These are phyloP conservation scores for Fonsecaea nubica DNA, from an alignment of 2,329 filamentous ascomycete species.

Conservation along the genomic window DNA sequence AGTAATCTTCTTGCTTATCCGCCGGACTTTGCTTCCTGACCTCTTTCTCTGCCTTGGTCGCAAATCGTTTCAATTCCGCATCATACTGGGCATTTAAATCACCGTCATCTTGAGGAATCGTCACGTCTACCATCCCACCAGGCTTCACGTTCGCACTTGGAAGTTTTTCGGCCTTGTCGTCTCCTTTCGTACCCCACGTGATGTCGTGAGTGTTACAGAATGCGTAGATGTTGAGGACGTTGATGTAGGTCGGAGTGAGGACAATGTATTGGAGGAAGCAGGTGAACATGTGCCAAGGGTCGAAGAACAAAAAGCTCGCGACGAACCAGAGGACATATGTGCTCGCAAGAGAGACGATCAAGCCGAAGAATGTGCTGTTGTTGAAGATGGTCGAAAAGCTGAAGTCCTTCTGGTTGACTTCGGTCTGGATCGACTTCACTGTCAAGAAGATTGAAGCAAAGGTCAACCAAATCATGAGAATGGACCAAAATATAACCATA, in stretches of 20 bases:
- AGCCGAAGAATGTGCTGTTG: constrained; percentile 87
- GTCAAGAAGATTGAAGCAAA: constrained; percentile 96
- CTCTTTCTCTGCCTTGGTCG: constrained; percentile 74
- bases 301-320: constrained; percentile 90
- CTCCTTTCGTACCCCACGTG: constrained; percentile 97
- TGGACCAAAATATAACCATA: constrained; percentile 98
- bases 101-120: constrained; percentile 83
- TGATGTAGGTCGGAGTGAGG: constrained; percentile 94
- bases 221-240: constrained; percentile 97
- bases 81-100: constrained; percentile 97
- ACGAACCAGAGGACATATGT: constrained; percentile 94
- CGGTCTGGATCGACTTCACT: constrained; percentile 78
- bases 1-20: constrained; percentile 97
- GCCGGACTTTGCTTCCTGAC: constrained; percentile 56
- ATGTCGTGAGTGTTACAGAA: constrained; percentile 99
- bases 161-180: constrained; percentile 91
- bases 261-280: constrained; percentile 90
- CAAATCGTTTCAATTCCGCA: constrained; percentile 76
- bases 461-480: constrained; percentile 93
- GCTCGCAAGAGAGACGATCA: constrained; percentile 89
- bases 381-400: constrained; percentile 75
- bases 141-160: constrained; percentile 89
- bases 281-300: constrained; percentile 99
- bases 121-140: constrained; percentile 91
- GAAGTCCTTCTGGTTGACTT: constrained; percentile 70